Evolutionary conservation across 768 basidiomycete genomes (phyloP), one percentile per base, ranked within the genome.

Genomic region (Boletus vermiculosoides): DNA sequence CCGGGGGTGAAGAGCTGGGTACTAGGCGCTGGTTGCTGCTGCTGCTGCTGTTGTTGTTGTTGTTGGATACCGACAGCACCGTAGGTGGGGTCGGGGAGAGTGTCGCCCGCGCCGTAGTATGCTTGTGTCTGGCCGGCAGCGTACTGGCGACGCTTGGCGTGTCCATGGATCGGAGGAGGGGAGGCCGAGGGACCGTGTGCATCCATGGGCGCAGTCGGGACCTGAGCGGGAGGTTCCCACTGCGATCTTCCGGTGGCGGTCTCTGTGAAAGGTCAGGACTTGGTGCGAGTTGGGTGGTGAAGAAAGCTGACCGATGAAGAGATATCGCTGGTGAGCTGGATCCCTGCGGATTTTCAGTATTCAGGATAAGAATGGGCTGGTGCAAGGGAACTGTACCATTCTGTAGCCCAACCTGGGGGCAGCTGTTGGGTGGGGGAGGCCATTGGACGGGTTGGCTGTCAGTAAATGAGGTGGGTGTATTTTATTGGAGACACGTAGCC

Each of bases 71-170:
- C 78, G 30, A 57, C 52, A 7, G 73, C 70, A 28, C 73, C 68
- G 54, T 81, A 82, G 30, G 69, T 64, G 12, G 83, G 78, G 48
- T 83, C 78, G 12, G 69, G 83, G 41, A 77, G 61, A 36, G 73
- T 62, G 4, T 74, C 75, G 28, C 79, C 78, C 12, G 74, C 68
- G 36, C 85, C 83, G 62, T 92, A 92, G 71, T 94, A 94, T 3
- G 83, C 92, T 67, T 94, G 92, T 1, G 93, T 93, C 73, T 97
- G 94, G 12, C 92, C 94, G 4, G 92, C 86, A 48, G 95, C 95
- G 71, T 98, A 98, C 72, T 96, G 94, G 45, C 95, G 87, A 63
- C 92, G 88, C 74, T 92, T 89, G 52, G 77, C 54, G 61, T 81
- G 78, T 30, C 74, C 69, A 7, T 80, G 71, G n/a, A 62, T 68